Evolutionary conservation across 345 rosid species (phyloP).

Genomic region (Balakata baccata): DNA sequence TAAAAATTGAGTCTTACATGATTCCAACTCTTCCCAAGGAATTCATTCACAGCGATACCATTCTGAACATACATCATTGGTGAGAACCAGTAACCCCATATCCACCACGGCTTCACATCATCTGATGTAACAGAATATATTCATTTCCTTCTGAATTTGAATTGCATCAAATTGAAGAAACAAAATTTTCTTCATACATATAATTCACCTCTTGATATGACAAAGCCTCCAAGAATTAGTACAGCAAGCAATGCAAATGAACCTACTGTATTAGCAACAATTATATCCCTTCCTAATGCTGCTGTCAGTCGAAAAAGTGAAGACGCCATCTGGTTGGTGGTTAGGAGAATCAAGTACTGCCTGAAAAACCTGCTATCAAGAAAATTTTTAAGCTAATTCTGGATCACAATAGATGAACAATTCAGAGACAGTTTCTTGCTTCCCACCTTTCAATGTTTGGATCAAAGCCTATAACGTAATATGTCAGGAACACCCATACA

Average conservation of each 20-base stretch:
- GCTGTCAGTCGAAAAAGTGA: conserved; percentile 51
- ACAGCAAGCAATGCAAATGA: conserved; percentile 43
- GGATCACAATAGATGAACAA: not conserved
- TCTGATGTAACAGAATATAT: conserved; percentile 28
- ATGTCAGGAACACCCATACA: conserved; percentile 54
- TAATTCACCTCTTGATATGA: conserved; percentile 46
- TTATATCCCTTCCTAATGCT: conserved; percentile 50
- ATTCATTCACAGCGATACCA: conserved; percentile 55
- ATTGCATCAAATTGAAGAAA: not conserved
- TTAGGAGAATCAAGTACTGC: conserved; percentile 45
- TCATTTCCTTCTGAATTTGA: conserved; percentile 15
- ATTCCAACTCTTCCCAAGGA: conserved; percentile 54
- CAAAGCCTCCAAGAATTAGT: conserved; percentile 54
- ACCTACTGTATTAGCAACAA: conserved; percentile 58
- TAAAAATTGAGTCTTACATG: conserved; percentile 39
- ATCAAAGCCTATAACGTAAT: conserved; percentile 54
- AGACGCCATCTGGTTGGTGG: conserved; percentile 51
- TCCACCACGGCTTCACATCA: conserved; percentile 59
- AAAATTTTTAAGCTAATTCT: conserved; percentile 9
- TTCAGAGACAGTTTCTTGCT: not conserved
- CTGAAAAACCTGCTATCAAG: conserved; percentile 47
- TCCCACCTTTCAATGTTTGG: conserved; percentile 45
- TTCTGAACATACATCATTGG: conserved; percentile 74
- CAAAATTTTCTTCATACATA: not conserved
- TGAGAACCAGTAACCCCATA: conserved; percentile 68